These are phyloP conservation scores for Phlebiopsis flavidoalba DNA, from an alignment of 768 basidiomycete species.

Conservation along the genomic window DNA sequence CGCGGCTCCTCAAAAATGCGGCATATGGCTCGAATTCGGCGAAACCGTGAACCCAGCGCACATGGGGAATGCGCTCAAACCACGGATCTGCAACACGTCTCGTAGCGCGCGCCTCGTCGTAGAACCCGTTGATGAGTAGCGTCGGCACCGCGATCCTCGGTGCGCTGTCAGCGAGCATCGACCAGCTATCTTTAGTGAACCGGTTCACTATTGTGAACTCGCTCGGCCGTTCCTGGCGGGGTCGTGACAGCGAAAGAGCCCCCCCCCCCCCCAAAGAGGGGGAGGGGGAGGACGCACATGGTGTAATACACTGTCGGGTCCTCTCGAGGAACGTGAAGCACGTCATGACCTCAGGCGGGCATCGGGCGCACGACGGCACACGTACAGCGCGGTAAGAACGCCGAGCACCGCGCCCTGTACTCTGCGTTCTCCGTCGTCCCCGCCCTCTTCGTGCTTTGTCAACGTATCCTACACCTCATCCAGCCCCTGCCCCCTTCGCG, in stretches of 20 bases:
- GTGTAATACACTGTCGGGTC: slow-evolving; percentile 45
- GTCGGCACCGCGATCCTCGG: slow-evolving; percentile 33
- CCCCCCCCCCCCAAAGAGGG: too few species aligned
- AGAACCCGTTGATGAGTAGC: slow-evolving; percentile 33
- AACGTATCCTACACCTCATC: slow-evolving; percentile 7
- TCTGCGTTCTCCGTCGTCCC: slow-evolving; percentile 39
- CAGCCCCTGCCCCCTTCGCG: background rate
- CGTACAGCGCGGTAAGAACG: slow-evolving; percentile 38
- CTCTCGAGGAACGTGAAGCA: slow-evolving; percentile 30
- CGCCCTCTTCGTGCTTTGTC: slow-evolving; percentile 36
- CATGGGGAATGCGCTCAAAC: slow-evolving; percentile 33
- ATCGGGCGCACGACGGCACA: slow-evolving; percentile 42
- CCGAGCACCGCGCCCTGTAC: slow-evolving; percentile 37
- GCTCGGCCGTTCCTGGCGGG: slow-evolving; percentile 22
- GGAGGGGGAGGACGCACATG: slow-evolving; percentile 31
- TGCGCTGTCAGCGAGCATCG: slow-evolving; percentile 36
- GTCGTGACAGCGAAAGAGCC: background rate
- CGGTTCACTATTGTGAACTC: slow-evolving; percentile 36
- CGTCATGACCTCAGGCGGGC: slow-evolving; percentile 33
- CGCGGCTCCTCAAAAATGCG: slow-evolving; percentile 39
- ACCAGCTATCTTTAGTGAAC: slow-evolving; percentile 37
- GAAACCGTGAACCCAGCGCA: slow-evolving; percentile 42
- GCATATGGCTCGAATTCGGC: slow-evolving; percentile 40
- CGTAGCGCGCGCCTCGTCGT: slow-evolving; percentile 38
- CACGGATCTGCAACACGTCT: slow-evolving; percentile 27